A percentile compares a stretch with the other conserved stretches of the same genome.
These are phyloP conservation scores for Pythium myriotylum DNA, from an alignment of 352 stramenopile species.

Conservation along the genomic window DNA sequence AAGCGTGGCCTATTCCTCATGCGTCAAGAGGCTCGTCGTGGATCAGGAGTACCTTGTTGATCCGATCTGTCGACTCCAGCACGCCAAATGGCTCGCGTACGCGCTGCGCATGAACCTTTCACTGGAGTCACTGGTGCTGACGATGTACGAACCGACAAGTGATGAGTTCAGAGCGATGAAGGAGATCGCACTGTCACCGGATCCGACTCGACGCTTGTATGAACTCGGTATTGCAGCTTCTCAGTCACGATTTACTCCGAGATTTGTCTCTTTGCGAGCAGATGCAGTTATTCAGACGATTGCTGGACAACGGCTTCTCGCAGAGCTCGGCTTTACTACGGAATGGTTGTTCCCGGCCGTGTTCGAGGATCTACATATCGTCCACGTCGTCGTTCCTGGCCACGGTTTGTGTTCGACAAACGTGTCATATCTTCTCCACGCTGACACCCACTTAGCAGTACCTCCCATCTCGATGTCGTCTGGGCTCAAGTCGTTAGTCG, in stretches of 20 bases:
- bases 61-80: neutral
- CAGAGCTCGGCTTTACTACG: neutral
- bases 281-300: neutral
- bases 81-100: constrained; percentile 8
- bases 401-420: neutral
- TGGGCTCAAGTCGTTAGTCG: neutral
- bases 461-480: neutral
- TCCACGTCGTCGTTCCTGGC: neutral
- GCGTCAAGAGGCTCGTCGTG: neutral
- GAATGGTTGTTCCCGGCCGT: neutral
- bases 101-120: neutral
- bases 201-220: neutral
- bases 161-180: neutral
- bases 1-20: neutral
- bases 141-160: constrained; percentile 1
- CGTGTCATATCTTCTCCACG: neutral
- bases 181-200: neutral
- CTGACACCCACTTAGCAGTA: neutral
- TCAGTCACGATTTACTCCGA: neutral
- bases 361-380: neutral
- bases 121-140: constrained; percentile 5
- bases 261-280: neutral
- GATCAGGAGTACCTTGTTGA: neutral
- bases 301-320: neutral
- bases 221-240: neutral